These are phyloP conservation scores for Pugionium cornutum DNA, from an alignment of 345 rosid species.

Conservation along the genomic window DNA sequence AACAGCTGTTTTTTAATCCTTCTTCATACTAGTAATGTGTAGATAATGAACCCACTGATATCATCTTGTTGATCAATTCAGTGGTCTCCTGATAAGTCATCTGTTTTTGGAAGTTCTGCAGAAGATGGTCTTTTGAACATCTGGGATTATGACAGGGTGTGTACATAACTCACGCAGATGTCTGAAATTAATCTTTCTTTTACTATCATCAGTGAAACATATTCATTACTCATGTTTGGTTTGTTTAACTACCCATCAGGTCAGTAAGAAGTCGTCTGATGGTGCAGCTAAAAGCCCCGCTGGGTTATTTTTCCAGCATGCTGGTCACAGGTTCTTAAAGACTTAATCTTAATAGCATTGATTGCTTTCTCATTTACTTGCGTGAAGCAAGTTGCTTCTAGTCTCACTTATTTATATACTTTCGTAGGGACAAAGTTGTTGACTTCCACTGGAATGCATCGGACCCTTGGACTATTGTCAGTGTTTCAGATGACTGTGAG, in stretches of 20 bases:
- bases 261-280: slow-evolving; percentile 40
- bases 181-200: not conserved
- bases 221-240: slow-evolving; percentile 16
- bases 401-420: not conserved
- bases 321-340: slow-evolving; percentile 44
- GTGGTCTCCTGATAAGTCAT: slow-evolving; percentile 50
- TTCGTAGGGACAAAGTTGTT: slow-evolving; percentile 84
- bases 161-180: slow-evolving; percentile 20
- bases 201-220: not conserved
- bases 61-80: slow-evolving; percentile 20
- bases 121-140: slow-evolving; percentile 48
- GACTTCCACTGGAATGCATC: slow-evolving; percentile 90
- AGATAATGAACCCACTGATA: slow-evolving; percentile 4
- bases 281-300: slow-evolving; percentile 40
- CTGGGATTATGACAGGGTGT: slow-evolving; percentile 45
- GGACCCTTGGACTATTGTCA: slow-evolving; percentile 95
- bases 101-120: slow-evolving; percentile 44
- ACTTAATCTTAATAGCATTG: not conserved
- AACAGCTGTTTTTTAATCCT: slow-evolving; percentile 1
- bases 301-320: slow-evolving; percentile 46
- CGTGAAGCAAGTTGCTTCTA: not conserved
- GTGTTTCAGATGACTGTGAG: slow-evolving; percentile 99
- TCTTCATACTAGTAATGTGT: not conserved
- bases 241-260: slow-evolving; percentile 40
- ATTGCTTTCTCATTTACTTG: slow-evolving; percentile 9